phyloP scores from a whole-genome alignment of 2,329 filamentous ascomycete species.

The Rhinocladiella mackenziei region DNA sequence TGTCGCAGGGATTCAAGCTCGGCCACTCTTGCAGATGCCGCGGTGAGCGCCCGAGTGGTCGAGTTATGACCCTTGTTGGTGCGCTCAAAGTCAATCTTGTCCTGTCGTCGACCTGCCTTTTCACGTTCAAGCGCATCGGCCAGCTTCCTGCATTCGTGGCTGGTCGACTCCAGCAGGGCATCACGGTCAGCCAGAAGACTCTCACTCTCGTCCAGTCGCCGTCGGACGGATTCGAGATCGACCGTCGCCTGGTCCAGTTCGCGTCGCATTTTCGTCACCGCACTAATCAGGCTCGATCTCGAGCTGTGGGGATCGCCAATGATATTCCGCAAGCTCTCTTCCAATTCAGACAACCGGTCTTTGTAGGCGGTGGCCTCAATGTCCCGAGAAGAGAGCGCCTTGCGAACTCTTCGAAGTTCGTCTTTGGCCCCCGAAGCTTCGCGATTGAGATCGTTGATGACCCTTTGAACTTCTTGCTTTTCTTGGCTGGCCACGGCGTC shows the following conservation, averaged over 20 bases:
- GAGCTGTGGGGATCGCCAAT: constrained; percentile 85
- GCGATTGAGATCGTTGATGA: constrained; percentile 86
- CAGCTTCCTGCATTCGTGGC: constrained; percentile 77
- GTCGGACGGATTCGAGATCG: constrained; percentile 74
- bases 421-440: constrained; percentile 80
- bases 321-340: constrained; percentile 80
- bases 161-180: constrained; percentile 78
- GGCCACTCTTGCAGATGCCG: constrained; percentile 76
- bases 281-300: constrained; percentile 77
- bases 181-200: constrained; percentile 86
- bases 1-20: constrained; percentile 79
- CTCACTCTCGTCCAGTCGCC: constrained; percentile 82
- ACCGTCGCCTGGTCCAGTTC: constrained; percentile 80
- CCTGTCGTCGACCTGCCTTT: constrained; percentile 75
- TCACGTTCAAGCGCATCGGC: constrained; percentile 90
- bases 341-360: constrained; percentile 81
- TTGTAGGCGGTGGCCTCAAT: constrained; percentile 89
- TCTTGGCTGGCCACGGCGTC: constrained; percentile 83
- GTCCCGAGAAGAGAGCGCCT: constrained; percentile 76
- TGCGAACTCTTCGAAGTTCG: constrained; percentile 74
- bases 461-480: constrained; percentile 91
- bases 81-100: constrained; percentile 82
- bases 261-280: constrained; percentile 79
- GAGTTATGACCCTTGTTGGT: constrained; percentile 84
- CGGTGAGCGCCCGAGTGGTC: constrained; percentile 76